Conservation (phyloP, 192 early-diverging fungal species). For the Lobosporangium transversale region DNA sequence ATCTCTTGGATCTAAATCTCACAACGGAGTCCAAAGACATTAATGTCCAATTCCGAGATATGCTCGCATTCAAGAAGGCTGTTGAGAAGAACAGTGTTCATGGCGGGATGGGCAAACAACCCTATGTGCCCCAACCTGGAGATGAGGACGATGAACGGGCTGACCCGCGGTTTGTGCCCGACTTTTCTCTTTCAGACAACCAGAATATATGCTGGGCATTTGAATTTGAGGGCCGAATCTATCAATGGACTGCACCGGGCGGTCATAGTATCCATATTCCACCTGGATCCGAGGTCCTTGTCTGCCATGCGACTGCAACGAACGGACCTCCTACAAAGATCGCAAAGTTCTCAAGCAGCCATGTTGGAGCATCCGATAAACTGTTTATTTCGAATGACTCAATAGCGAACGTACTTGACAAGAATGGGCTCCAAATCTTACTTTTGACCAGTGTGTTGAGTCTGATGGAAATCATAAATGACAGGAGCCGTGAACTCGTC, state of each 20-base stretch:
- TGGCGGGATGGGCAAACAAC: neutral
- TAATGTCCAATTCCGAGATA: conserved; percentile 51
- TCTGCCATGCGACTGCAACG: conserved; percentile 32
- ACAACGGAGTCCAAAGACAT: conserved; percentile 49
- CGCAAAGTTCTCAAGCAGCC: conserved; percentile 39
- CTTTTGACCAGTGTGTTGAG: conserved; percentile 43
- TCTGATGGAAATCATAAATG: conserved; percentile 50
- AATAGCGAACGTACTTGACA: conserved; percentile 39
- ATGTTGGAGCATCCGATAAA: conserved; percentile 40
- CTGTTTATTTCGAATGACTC: conserved; percentile 25
- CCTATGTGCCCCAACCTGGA: conserved; percentile 9
- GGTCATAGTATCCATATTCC: conserved; percentile 31
- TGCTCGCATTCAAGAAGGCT: conserved; percentile 52
- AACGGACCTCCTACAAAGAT: conserved; percentile 33
- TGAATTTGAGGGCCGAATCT: conserved; percentile 50
- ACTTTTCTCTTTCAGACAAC: neutral
- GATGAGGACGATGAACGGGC: conserved; percentile 32
- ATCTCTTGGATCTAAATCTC: conserved; percentile 46
- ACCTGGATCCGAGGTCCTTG: conserved; percentile 40
- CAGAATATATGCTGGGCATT: conserved; percentile 41
- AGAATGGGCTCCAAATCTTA: conserved; percentile 47
- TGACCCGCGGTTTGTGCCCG: conserved; percentile 5
- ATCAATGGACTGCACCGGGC: conserved; percentile 38
- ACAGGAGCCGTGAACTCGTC: conserved; percentile 43
- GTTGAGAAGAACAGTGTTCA: conserved; percentile 31